Evolutionary conservation across 257 asterid species (phyloP).

Genomic region (Solanum verrucosum): DNA sequence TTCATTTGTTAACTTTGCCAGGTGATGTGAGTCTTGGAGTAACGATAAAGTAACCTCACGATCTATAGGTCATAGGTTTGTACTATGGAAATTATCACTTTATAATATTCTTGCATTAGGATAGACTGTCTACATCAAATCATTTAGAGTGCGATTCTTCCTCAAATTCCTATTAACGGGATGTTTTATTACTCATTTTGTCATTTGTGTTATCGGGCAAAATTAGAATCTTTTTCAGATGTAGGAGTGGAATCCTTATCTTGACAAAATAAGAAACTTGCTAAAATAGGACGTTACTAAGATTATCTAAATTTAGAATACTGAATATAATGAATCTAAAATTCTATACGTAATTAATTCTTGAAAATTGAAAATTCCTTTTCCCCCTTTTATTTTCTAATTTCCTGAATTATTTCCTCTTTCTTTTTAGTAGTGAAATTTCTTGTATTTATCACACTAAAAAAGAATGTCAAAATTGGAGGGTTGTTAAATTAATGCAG

Average conservation of each 20-base stretch:
- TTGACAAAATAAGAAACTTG: neutral
- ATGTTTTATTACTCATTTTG: too few relatives aligned
- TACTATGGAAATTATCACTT: too few relatives aligned
- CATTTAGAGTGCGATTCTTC: neutral
- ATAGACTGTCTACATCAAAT: neutral
- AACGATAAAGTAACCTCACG: too few relatives aligned
- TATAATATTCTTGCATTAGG: too few relatives aligned
- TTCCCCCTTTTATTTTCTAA: neutral
- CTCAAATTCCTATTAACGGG: too few relatives aligned
- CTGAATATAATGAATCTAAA: neutral
- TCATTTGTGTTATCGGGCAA: neutral
- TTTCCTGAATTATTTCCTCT: neutral
- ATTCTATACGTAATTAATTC: neutral
- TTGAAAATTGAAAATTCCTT: neutral
- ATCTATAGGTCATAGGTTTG: too few relatives aligned
- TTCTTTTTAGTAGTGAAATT: neutral
- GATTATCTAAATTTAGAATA: neutral
- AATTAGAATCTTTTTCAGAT: too few relatives aligned
- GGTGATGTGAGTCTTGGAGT: neutral
- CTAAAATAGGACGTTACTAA: neutral
- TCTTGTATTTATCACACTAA: neutral
- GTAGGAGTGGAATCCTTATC: neutral
- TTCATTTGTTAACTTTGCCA: neutral
- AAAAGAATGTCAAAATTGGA: neutral
- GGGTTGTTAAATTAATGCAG: neutral